Evolutionary conservation across 495 filamentous ascomycete species (phyloP), one percentile per base, ranked within the genome.

Genomic region (Aspergillus indologenus): DNA sequence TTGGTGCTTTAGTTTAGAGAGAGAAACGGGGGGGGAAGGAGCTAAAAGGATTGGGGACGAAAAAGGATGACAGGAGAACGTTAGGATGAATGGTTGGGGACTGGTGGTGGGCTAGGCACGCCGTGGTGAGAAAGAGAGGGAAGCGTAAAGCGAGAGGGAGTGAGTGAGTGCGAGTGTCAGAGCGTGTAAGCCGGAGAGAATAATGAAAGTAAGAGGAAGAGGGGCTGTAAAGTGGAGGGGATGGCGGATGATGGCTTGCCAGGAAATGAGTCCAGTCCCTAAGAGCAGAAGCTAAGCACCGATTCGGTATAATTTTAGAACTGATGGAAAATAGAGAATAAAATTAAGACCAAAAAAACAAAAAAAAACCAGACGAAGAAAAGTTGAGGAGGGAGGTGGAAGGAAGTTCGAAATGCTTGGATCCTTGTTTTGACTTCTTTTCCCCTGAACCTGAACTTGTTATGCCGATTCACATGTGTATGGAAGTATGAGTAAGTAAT

Each of bases 1-100:
- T 52, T 8, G 43, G 20, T 34, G 19, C 21, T 52, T 52, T 58
- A 9, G 12, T 44, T 26, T 46, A 29, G 29, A 9, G 43, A 22
- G 34, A 19, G 51, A 58, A 57, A 61, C 31, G 57, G 61, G 58
- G 55, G 53, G 58, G 59, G 66, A 62, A 60, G 62, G 54, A 48
- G 51, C 51, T 49, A 50, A 47, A 50, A 40, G 46, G 49, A 54
- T 42, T 7, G 50, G 49, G 45, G 49, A 44, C 8, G 7, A 49
- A 20, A 44, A 29, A 23, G 42, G 45, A 24, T 45, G 18, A 52
- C 22, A 22, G 23, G 52, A 58, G 21, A 24, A 54, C n/a, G n/a
- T n/a, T n/a, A n/a, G n/a, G n/a, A n/a, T n/a, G 20, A 19, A 46
- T 21, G 40, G 46, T 46, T 18, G 54, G 20, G n/a, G 31, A 44